Percentiles rank a stretch among this genome's conserved stretches.
These are phyloP conservation scores for Spergularia bocconei DNA, from an alignment of 148 eudicot species.

Conservation along the genomic window DNA sequence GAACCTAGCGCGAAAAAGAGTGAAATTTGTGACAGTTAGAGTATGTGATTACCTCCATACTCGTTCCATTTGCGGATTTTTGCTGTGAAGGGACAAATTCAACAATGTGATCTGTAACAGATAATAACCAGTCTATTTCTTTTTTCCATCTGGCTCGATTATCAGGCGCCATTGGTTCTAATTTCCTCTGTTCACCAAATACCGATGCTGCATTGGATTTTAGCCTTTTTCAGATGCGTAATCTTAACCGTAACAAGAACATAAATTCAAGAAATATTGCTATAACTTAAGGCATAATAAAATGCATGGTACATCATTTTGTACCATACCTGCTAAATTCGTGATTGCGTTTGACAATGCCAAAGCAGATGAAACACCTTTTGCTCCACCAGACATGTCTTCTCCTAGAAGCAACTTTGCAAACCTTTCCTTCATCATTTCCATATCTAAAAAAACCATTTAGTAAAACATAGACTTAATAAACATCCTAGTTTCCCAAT, in stretches of 20 bases:
- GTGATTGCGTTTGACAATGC: slow-evolving; percentile 57
- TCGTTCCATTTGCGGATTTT: slow-evolving; percentile 51
- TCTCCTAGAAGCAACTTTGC: slow-evolving; percentile 41
- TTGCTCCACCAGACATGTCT: slow-evolving; percentile 38
- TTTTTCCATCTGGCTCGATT: slow-evolving; percentile 66
- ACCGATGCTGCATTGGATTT: slow-evolving; percentile 58
- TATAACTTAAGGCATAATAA: background rate
- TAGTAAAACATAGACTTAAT: background rate
- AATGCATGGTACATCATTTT: background rate
- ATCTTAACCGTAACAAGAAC: background rate
- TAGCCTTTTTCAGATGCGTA: background rate
- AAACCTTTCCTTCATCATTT: slow-evolving; percentile 40
- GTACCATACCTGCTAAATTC: slow-evolving; percentile 64
- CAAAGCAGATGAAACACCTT: slow-evolving; percentile 37
- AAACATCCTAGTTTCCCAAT: background rate
- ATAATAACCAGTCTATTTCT: slow-evolving; percentile 75
- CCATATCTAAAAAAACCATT: slow-evolving; percentile 27
- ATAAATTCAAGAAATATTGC: background rate
- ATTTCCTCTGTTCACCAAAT: slow-evolving; percentile 54
- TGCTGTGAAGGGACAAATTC: slow-evolving; percentile 73
- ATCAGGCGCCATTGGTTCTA: slow-evolving; percentile 69
- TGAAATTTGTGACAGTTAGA: background rate
- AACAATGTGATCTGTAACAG: slow-evolving; percentile 78
- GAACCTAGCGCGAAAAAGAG: too few relatives aligned
- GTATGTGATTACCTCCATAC: slow-evolving; percentile 57